Conservation (phyloP, 495 filamentous ascomycete genomes). For the Amorphotheca resinae region DNA sequence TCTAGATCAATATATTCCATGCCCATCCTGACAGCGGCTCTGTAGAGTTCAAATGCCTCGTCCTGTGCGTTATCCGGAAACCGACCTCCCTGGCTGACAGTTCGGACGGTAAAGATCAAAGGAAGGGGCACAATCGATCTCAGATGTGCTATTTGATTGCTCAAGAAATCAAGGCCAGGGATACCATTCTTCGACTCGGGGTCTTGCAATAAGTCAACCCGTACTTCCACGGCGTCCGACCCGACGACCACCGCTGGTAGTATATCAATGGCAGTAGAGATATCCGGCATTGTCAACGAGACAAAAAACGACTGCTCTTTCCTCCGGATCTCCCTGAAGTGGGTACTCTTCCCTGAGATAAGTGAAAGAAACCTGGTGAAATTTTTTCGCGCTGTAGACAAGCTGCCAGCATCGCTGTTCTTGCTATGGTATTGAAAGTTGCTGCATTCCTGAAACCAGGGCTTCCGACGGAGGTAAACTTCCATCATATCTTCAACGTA, state of each 20-base stretch:
- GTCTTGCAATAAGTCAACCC: conserved; percentile 85
- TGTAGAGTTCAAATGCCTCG: conserved; percentile 60
- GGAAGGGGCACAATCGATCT: conserved; percentile 65
- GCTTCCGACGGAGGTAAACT: conserved; percentile 84
- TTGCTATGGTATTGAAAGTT: conserved; percentile 86
- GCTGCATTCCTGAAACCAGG: conserved; percentile 87
- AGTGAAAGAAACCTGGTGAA: conserved; percentile 66
- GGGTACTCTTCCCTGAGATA: conserved; percentile 56
- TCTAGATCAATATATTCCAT: conserved; percentile 92
- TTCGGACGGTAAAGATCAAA: conserved; percentile 87
- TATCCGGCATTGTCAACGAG: conserved; percentile 69
- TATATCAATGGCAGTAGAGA: conserved; percentile 47
- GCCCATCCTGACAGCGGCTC: conserved; percentile 63
- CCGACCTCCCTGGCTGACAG: conserved; percentile 70
- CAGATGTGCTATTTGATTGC: conserved; percentile 69
- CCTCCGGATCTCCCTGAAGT: conserved; percentile 49
- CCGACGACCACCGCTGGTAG: conserved; percentile 68
- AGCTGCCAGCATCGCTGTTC: conserved; percentile 39
- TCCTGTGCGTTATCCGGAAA: conserved; percentile 71
- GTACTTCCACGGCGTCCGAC: conserved; percentile 84
- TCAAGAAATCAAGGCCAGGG: conserved; percentile 61
- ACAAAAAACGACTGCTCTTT: conserved; percentile 86
- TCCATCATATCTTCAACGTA: conserved; percentile 89
- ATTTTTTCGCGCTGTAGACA: conserved; percentile 57
- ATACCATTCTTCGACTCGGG: conserved; percentile 43